These are phyloP conservation scores for Penicillium nordicum DNA, from an alignment of 2,329 filamentous ascomycete species.

Conservation along the genomic window DNA sequence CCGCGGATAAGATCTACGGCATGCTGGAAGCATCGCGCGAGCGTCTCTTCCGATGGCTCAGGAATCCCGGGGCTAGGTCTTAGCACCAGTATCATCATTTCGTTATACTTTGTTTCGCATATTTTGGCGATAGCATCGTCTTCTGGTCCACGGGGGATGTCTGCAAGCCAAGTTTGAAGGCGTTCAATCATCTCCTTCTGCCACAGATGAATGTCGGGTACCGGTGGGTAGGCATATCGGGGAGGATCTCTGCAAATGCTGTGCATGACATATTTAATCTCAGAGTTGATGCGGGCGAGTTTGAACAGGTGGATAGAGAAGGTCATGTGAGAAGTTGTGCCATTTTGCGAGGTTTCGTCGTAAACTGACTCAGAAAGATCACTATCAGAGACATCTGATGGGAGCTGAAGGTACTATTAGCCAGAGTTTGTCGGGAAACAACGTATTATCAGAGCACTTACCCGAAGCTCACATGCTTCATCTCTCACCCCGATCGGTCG, in stretches of 20 bases:
- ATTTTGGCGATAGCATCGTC: conserved; percentile 21
- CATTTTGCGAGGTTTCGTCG: background rate
- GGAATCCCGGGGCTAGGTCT: conserved; percentile 54
- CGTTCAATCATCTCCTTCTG: conserved; percentile 43
- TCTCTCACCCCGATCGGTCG: conserved; percentile 55
- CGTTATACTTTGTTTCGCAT: conserved; percentile 49
- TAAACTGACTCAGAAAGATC: conserved; percentile 10
- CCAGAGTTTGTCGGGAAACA: conserved; percentile 2
- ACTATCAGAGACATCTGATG: conserved; percentile 20
- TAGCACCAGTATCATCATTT: conserved; percentile 49
- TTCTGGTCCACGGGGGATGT: conserved; percentile 32
- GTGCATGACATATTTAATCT: conserved; percentile 57
- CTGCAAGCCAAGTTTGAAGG: conserved; percentile 42
- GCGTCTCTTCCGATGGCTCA: conserved; percentile 41
- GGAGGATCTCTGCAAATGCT: conserved; percentile 50
- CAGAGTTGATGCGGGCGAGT: conserved; percentile 48
- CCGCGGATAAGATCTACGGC: conserved; percentile 43
- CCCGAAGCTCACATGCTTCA: conserved; percentile 53
- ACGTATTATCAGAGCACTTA: conserved; percentile 21
- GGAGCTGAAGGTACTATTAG: conserved; percentile 15
- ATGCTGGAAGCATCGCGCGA: conserved; percentile 46
- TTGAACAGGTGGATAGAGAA: conserved; percentile 51
- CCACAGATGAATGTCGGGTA: conserved; percentile 48
- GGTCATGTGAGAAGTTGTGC: conserved; percentile 33
- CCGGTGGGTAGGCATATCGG: conserved; percentile 48